phyloP scores from a whole-genome alignment of 2,329 filamentous ascomycete genomes.

The Tolypocladium endophyticum region DNA sequence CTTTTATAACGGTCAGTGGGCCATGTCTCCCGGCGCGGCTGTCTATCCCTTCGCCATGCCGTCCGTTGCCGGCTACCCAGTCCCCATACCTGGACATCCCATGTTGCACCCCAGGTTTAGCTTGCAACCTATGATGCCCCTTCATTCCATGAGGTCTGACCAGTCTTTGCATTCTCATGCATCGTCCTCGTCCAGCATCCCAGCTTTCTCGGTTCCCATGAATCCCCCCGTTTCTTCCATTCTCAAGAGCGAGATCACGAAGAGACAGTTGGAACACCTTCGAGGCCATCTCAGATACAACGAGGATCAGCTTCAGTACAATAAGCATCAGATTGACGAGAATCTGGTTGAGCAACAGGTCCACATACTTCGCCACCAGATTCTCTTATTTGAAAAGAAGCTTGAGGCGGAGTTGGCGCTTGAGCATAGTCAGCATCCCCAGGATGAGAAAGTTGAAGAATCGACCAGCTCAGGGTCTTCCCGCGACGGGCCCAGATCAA shows the following conservation, averaged over 20 bases:
- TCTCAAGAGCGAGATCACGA: slow-evolving; percentile 49
- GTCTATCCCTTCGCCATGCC: slow-evolving; percentile 18
- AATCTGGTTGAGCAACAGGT: slow-evolving; percentile 34
- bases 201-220: slow-evolving; percentile 7
- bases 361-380: slow-evolving; percentile 29
- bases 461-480: slow-evolving; percentile 8
- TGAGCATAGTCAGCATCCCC: slow-evolving; percentile 33
- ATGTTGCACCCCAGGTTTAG: slow-evolving; percentile 9
- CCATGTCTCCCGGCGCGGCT: slow-evolving; percentile 20
- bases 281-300: slow-evolving; percentile 42
- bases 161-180: slow-evolving; percentile 8
- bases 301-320: slow-evolving; percentile 49
- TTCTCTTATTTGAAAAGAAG: slow-evolving; percentile 38
- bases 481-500: slow-evolving; percentile 4
- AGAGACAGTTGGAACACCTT: slow-evolving; percentile 43
- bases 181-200: slow-evolving; percentile 7
- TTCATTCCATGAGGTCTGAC: slow-evolving; percentile 6
- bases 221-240: slow-evolving; percentile 46
- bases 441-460: slow-evolving; percentile 15
- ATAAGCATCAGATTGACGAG: slow-evolving; percentile 53
- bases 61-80: slow-evolving; percentile 14
- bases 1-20: slow-evolving; percentile 32
- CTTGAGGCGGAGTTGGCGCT: slow-evolving; percentile 32
- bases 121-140: slow-evolving; percentile 12
- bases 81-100: slow-evolving; percentile 13